These are phyloP conservation scores for Pseudopithomyces maydicus DNA, from an alignment of 2,329 filamentous ascomycete genomes.

Conservation along the genomic window DNA sequence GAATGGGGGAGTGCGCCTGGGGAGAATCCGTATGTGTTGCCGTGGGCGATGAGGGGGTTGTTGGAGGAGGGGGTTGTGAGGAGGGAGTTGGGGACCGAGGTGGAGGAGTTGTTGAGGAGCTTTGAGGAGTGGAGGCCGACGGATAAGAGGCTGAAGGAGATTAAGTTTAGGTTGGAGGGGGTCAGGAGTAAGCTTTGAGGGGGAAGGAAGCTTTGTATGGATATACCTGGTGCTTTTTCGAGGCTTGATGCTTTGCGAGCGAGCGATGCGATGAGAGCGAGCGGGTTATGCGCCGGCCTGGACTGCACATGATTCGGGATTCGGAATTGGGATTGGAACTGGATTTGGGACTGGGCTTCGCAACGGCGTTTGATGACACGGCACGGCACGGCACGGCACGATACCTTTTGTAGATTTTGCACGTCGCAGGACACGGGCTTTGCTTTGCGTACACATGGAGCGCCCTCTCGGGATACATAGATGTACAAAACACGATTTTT, in stretches of 20 bases:
- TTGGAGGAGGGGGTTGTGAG: conserved; percentile 91
- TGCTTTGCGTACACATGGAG: no score
- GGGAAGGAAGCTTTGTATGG: no score
- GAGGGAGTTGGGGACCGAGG: conserved; percentile 77
- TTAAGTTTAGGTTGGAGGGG: conserved; percentile 91
- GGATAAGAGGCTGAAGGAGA: conserved; percentile 91
- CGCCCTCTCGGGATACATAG: no score
- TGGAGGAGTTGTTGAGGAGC: conserved; percentile 76
- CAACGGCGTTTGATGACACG: background rate
- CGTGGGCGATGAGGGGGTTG: conserved; percentile 93
- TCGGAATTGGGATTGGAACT: no score
- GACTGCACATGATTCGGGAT: no score
- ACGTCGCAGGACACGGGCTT: no score
- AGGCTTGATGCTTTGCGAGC: no score
- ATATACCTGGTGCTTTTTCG: no score
- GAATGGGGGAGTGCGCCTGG: conserved; percentile 21
- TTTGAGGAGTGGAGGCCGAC: conserved; percentile 94
- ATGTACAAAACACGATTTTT: no score
- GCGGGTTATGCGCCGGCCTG: no score
- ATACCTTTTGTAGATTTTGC: conserved; percentile 1
- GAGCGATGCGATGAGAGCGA: background rate
- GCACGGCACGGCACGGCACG: background rate
- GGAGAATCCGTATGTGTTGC: conserved; percentile 84
- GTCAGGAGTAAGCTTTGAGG: conserved; percentile 78
- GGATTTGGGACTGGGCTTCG: background rate